Base-by-base conservation (phyloP, 139 green algal species). In the Mychonastes homosphaera region DNA sequence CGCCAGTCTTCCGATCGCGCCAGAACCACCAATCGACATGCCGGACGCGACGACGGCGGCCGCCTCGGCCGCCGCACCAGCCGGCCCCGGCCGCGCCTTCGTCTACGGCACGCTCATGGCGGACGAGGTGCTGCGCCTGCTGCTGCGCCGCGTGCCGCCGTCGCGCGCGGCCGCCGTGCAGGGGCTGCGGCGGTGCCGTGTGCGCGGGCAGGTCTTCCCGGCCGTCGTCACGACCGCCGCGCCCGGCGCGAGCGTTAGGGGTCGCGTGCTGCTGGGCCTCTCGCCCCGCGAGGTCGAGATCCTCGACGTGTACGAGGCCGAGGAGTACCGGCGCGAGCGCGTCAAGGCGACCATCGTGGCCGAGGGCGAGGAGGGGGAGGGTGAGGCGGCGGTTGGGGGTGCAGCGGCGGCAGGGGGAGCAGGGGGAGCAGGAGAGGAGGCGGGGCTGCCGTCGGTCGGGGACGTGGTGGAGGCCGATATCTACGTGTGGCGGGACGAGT, bases 401-500 rank as follows among this genome's bases (percentile, higher is more conserved):
- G 21, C 3, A 3, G 51, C 32, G 19, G 36, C 26, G 19, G 18
- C 33, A 6, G 28, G 15, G 7, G 43, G 16, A 19, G 13, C 10
- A 18, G 43, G 43, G 23, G 13, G 10, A 29, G 10, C 7, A 29
- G 13, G 10, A 21, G 10, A 19, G 43, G 23, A n/a, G 15, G 23
- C 10, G 27, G 63, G 57, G n/a, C 6, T 40, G 26, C 44, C 63
- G 21, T 24, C 38, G 21, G 10, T 59, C 5, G 24, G 47, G 40
- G 69, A 77, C 40, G 79, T 3, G 0, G 3, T 74, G 0, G 27
- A 55, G 9, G 72, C 82, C 15, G 59, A 71, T 28, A 64, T 87
- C 2, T 90, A 90, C 70, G 32, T 87, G 0, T 90, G 81, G 78
- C 71, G 69, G 43, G 70, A 78, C 34, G 15, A 73, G 39, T 78